Conservation (phyloP, 768 basidiomycete genomes). For the Daedalea quercina region DNA sequence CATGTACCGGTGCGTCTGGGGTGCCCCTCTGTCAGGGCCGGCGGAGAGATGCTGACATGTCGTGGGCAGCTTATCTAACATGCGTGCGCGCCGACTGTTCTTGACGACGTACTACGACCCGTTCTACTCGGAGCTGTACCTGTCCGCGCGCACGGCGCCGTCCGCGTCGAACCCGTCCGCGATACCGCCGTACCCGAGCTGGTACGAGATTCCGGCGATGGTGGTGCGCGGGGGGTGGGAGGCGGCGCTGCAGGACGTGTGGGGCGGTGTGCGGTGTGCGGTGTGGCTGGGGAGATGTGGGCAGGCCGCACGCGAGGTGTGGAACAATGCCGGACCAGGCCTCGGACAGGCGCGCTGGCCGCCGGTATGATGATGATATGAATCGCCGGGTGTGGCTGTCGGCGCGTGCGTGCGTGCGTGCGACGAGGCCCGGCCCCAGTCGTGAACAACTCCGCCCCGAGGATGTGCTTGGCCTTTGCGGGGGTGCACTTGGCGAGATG, state of each 20-base stretch:
- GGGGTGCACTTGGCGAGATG: too few species aligned
- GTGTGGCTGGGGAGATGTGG: slow-evolving; percentile 13
- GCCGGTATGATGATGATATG: too few species aligned
- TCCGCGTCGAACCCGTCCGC: slow-evolving; percentile 13
- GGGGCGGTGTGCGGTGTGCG: slow-evolving; percentile 29
- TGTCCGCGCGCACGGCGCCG: slow-evolving; percentile 35
- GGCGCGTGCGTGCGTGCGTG: too few species aligned
- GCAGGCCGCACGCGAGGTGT: background rate
- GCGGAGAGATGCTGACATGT: background rate
- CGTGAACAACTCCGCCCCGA: too few species aligned
- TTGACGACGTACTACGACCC: slow-evolving; percentile 76
- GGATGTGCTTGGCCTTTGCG: too few species aligned
- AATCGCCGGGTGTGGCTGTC: too few species aligned
- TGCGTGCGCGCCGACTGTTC: slow-evolving; percentile 49
- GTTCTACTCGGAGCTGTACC: slow-evolving; percentile 65
- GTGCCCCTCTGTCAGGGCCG: background rate
- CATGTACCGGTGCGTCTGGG: slow-evolving; percentile 51
- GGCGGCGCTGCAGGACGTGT: slow-evolving; percentile 30
- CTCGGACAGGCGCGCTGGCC: too few species aligned
- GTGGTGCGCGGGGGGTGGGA: slow-evolving; percentile 36
- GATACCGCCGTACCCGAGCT: background rate
- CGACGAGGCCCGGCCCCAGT: too few species aligned
- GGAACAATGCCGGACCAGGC: background rate
- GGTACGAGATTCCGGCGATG: slow-evolving; percentile 24
- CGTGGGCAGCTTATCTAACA: slow-evolving; percentile 35